Conservation (phyloP, 768 basidiomycete species). For the Pseudohyphozyma bogoriensis region DNA sequence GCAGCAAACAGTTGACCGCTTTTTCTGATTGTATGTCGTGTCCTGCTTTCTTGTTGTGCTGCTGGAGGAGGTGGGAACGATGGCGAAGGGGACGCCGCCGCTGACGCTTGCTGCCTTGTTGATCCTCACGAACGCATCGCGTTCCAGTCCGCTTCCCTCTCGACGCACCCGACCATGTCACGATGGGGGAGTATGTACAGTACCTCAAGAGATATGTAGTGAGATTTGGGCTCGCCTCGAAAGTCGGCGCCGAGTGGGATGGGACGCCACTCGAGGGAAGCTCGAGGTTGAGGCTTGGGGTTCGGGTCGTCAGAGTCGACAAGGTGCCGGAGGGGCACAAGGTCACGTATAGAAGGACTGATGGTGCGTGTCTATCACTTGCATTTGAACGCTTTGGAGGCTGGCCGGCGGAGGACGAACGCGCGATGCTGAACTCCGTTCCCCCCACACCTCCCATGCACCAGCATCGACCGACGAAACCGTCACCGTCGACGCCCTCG, state of each 20-base stretch:
- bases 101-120: not conserved
- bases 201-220: constrained; percentile 42
- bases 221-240: constrained; percentile 26
- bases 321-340: constrained; percentile 32
- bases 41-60: too few relatives aligned
- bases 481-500: constrained; percentile 43
- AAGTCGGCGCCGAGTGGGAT: constrained; percentile 12
- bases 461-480: not conserved
- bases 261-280: constrained; percentile 32
- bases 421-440: not conserved
- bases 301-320: constrained; percentile 42
- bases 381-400: constrained; percentile 28
- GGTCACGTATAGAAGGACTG: not conserved
- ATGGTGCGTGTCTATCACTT: constrained; percentile 42
- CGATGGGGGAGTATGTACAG: constrained; percentile 46
- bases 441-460: not conserved
- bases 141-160: constrained; percentile 43
- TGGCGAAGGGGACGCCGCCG: not conserved
- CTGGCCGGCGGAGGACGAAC: constrained; percentile 3
- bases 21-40: constrained; percentile 46
- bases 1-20: constrained; percentile 50
- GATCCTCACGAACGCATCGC: too few relatives aligned
- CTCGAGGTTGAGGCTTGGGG: constrained; percentile 35
- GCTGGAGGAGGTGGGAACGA: too few relatives aligned
- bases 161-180: constrained; percentile 46